Base-by-base conservation (phyloP, 164 flowering plant genomes). In the Cinnamomum chago region DNA sequence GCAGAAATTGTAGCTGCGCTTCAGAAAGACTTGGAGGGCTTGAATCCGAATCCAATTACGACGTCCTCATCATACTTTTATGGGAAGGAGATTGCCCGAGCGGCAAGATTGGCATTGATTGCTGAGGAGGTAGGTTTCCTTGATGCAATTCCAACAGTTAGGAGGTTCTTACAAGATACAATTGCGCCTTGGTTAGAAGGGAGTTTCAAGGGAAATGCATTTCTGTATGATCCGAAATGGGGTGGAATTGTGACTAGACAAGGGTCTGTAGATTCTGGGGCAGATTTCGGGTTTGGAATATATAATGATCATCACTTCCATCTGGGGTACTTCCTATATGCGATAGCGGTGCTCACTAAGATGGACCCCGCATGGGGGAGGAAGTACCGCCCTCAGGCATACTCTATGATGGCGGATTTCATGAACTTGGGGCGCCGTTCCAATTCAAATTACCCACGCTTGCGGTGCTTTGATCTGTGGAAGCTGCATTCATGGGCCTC, bases 401-500 rank as follows among this genome's bases (percentile, higher is more conserved):
- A 95, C 78, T 68, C 99, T 0, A 78, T 93, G 22, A 78, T 90
- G 93, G 95, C 90, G 1, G 97, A 92, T 80, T 90, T 84, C 73
- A 88, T 93, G 98, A 90, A 76, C 76, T 67, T 92, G 76, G 87
- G 92, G 10, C 76, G 65, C 70, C 51, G 70, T 17, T 75, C 79
- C 3, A 76, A 83, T 60, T 85, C 90, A 0, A 71, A 72, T 24
- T 95, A 89, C 68, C 78, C 97, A 0, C 88, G 92, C 2, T 75
- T 93, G 82, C 85, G 98, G 76, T 89, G 90, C 73, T 95, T 95
- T 65, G 98, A 95, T 76, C 68, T 88, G 73, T 95, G 91, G 85
- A 92, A 89, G 67, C 64, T 95, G 83, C 97, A 95, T 74, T 95
- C 97, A 22, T 95, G 98, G 99, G 97, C 95, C 30, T 88, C 89